These are phyloP conservation scores for Phytophthora pluvialis DNA, from an alignment of 352 stramenopile genomes.

Conservation along the genomic window DNA sequence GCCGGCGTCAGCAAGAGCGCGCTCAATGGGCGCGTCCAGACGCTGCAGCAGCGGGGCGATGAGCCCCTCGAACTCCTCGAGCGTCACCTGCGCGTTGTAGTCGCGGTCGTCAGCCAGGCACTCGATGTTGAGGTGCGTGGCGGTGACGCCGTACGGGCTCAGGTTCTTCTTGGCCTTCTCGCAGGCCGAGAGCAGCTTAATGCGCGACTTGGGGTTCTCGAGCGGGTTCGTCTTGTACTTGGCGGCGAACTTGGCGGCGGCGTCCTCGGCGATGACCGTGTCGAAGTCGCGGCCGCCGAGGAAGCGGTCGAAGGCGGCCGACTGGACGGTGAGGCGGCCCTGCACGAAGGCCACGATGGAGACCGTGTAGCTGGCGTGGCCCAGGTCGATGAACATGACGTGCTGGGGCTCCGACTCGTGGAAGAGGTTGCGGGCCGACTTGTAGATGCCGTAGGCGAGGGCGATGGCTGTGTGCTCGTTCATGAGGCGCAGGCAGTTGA, in stretches of 20 bases:
- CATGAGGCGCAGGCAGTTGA: conserved; percentile 97
- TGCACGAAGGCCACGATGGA: conserved; percentile 95
- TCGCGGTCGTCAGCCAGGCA: conserved; percentile 98
- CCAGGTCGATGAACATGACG: conserved; percentile 99
- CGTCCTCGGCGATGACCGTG: conserved; percentile 93
- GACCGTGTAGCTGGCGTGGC: conserved; percentile 93
- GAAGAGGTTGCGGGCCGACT: conserved; percentile 95
- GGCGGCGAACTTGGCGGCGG: conserved; percentile 95
- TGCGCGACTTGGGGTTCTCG: conserved; percentile 92
- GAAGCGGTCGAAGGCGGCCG: conserved; percentile 93
- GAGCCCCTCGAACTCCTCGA: conserved; percentile 96
- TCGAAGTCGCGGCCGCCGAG: conserved; percentile 98
- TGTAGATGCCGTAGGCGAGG: conserved; percentile 97
- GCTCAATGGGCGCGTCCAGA: conserved; percentile 87
- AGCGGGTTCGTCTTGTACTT: conserved; percentile 96
- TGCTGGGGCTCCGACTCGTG: conserved; percentile 93
- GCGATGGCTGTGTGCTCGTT: conserved; percentile 98
- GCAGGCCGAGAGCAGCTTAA: conserved; percentile 98
- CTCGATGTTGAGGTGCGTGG: conserved; percentile 97
- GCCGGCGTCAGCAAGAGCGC: conserved; percentile 87
- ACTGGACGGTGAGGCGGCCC: conserved; percentile 96
- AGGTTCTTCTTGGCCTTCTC: conserved; percentile 99
- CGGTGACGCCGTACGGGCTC: conserved; percentile 95
- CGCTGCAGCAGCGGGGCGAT: conserved; percentile 89
- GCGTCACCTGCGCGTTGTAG: conserved; percentile 94